Evolutionary conservation across 805 yeast species (phyloP).

Genomic region (Candida xyloterini): DNA sequence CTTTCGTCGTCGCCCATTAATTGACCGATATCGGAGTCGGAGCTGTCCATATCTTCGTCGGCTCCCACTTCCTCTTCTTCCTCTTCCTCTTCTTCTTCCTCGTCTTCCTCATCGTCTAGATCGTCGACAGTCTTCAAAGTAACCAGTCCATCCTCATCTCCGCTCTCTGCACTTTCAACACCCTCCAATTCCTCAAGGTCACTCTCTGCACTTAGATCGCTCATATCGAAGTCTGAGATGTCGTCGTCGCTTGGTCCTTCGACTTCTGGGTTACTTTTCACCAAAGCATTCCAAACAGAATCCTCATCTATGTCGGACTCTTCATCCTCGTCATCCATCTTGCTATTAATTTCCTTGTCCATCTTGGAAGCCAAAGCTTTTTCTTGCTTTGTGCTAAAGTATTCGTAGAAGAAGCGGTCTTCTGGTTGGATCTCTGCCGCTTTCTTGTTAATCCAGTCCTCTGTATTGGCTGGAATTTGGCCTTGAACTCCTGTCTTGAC

Average conservation of each 20-base stretch:
- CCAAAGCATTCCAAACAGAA: conserved; percentile 57
- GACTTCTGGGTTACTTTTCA: conserved; percentile 54
- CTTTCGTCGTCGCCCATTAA: conserved; percentile 1
- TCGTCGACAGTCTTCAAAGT: conserved; percentile 29
- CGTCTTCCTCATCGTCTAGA: conserved; percentile 30
- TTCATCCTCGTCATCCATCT: conserved; percentile 42
- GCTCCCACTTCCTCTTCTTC: conserved; percentile 22
- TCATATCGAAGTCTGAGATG: conserved; percentile 38
- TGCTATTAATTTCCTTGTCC: conserved; percentile 43
- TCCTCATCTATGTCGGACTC: conserved; percentile 51
- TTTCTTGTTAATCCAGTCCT: conserved; percentile 73
- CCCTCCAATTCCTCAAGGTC: conserved; percentile 30
- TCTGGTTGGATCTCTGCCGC: conserved; percentile 73
- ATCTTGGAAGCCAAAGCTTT: conserved; percentile 33
- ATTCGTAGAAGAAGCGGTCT: conserved; percentile 84
- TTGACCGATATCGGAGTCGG: conserved; percentile 5
- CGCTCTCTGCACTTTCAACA: conserved; percentile 35
- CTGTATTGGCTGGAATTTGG: conserved; percentile 75
- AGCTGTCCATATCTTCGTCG: conserved; percentile 7
- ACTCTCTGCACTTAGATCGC: conserved; percentile 34
- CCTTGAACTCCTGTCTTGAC: conserved; percentile 48
- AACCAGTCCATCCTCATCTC: conserved; percentile 34
- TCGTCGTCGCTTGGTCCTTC: conserved; percentile 45
- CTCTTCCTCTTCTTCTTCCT: conserved; percentile 28
- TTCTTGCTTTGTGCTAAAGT: conserved; percentile 64